Evolutionary conservation across 768 basidiomycete species (phyloP).

Genomic region (Tubosaeta sp.): DNA sequence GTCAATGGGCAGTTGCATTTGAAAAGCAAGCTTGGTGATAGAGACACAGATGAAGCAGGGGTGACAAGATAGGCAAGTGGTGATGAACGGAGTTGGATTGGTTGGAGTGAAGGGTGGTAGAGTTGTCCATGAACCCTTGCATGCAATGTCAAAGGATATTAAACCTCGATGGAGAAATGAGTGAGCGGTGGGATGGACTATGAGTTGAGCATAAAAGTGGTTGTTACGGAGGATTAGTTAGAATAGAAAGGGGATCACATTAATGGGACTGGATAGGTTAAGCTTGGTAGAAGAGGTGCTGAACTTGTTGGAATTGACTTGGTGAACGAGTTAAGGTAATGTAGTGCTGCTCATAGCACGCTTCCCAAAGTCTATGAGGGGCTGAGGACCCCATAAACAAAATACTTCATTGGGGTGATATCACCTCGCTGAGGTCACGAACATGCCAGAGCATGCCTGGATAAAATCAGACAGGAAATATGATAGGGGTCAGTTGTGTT

Average conservation of each 20-base stretch:
- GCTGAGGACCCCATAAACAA: constrained; percentile 85
- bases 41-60: constrained; percentile 49
- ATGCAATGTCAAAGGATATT: constrained; percentile 57
- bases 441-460: no score
- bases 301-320: constrained; percentile 10
- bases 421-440: no score
- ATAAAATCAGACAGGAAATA: constrained; percentile 28
- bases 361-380: constrained; percentile 81
- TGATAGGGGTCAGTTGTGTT: constrained; percentile 32
- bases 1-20: constrained; percentile 27
- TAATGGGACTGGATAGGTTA: constrained; percentile 20
- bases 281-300: constrained; percentile 11
- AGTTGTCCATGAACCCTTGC: constrained; percentile 79
- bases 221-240: constrained; percentile 31
- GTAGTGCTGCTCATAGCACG: constrained; percentile 82
- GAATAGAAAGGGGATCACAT: constrained; percentile 34
- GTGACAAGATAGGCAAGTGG: constrained; percentile 49
- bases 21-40: constrained; percentile 37
- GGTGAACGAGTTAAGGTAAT: constrained; percentile 51
- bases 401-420: constrained; percentile 61
- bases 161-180: constrained; percentile 68
- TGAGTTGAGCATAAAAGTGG: constrained; percentile 14
- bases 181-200: constrained; percentile 38
- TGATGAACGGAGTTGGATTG: constrained; percentile 35
- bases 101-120: constrained; percentile 48